A percentile compares a stretch with the other conserved stretches of the same genome.
Conservation (phyloP, 139 green algal species). For the Yamagishiella unicocca region DNA sequence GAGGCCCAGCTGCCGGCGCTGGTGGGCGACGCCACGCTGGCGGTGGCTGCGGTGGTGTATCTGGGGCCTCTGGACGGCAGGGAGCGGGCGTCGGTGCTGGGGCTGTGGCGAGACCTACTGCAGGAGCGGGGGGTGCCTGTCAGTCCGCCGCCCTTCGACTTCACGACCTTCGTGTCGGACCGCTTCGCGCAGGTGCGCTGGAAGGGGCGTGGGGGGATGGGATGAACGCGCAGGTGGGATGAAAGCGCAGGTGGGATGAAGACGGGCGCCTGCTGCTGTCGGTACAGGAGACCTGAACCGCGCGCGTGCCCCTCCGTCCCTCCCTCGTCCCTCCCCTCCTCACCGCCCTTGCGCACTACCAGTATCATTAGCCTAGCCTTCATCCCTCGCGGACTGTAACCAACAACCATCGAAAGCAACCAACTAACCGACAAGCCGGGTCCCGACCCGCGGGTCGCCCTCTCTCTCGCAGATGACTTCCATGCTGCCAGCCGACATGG, state of each 20-base stretch:
- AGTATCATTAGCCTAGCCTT: no score
- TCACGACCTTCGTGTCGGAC: slow-evolving; percentile 13
- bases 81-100: slow-evolving; percentile 47
- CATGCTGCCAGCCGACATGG: slow-evolving; percentile 19
- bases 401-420: no score
- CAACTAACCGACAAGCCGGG: no score
- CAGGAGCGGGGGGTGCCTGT: slow-evolving; percentile 30
- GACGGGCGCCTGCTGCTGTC: no score
- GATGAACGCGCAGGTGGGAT: neutral
- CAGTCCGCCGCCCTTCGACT: slow-evolving; percentile 37
- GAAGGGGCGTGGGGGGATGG: neutral
- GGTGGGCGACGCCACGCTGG: slow-evolving; percentile 51
- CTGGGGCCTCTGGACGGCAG: slow-evolving; percentile 45
- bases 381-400: no score
- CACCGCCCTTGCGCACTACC: no score
- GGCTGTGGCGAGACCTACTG: slow-evolving; percentile 46
- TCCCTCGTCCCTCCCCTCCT: no score
- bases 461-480: slow-evolving; percentile 18
- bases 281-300: no score
- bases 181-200: slow-evolving; percentile 27
- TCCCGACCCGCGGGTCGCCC: no score
- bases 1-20: slow-evolving; percentile 42
- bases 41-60: slow-evolving; percentile 41
- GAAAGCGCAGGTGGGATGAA: no score
- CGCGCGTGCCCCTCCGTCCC: no score